These are phyloP conservation scores for Diaporthe citriasiana DNA, from an alignment of 2,329 filamentous ascomycete genomes.

Conservation along the genomic window DNA sequence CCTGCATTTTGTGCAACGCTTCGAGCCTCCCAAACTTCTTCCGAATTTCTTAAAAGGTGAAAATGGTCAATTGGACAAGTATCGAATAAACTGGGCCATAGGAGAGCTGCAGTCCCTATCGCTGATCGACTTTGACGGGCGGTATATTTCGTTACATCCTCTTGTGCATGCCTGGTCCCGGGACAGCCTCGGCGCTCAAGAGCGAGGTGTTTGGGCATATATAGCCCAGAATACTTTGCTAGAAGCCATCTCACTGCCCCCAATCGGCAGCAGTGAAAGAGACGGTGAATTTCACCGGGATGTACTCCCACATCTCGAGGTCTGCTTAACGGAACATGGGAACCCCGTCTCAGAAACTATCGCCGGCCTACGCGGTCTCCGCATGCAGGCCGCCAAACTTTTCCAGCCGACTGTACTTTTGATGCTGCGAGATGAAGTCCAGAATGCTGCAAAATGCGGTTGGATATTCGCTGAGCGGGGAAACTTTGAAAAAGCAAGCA, in stretches of 20 bases:
- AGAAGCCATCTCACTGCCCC: neutral
- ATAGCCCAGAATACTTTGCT: neutral
- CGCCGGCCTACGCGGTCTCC: neutral
- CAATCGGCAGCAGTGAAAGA: neutral
- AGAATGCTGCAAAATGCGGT: constrained; percentile 1
- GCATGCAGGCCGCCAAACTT: neutral
- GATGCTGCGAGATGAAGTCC: neutral
- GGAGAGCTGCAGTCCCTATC: neutral
- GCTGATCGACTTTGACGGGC: neutral
- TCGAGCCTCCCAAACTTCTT: constrained; percentile 1
- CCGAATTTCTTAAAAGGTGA: neutral
- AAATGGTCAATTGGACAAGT: neutral
- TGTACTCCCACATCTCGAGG: neutral
- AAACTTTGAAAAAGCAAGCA: neutral
- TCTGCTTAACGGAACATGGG: neutral
- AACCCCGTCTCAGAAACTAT: neutral
- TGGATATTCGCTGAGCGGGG: neutral
- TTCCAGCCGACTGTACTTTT: neutral
- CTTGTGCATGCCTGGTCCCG: neutral
- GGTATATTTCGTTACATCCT: neutral
- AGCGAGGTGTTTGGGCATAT: neutral
- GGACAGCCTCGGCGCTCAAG: neutral
- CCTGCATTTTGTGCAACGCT: neutral
- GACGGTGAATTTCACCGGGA: neutral
- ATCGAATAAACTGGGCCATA: neutral